These are phyloP conservation scores for Penicillium cinerascens DNA, from an alignment of 495 filamentous ascomycete genomes.

Conservation along the genomic window DNA sequence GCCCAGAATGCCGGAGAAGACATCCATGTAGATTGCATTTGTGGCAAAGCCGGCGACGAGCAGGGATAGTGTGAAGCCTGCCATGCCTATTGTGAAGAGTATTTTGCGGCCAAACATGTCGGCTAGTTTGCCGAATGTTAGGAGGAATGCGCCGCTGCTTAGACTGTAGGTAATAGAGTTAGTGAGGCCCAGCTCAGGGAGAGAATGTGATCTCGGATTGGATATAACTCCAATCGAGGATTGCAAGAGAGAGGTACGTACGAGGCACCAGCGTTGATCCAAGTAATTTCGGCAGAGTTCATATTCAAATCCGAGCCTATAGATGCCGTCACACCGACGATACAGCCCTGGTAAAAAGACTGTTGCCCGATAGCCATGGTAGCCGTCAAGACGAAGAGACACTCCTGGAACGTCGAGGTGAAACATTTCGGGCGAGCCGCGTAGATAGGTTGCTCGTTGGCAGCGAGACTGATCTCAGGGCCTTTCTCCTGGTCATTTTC, in stretches of 20 bases:
- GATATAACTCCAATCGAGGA: not conserved
- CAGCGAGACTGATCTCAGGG: slow-evolving; percentile 3
- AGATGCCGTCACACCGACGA: slow-evolving; percentile 59
- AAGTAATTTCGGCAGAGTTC: slow-evolving; percentile 66
- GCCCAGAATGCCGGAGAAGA: slow-evolving; percentile 62
- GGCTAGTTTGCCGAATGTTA: slow-evolving; percentile 69
- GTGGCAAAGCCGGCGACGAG: slow-evolving; percentile 60
- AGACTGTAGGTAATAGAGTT: slow-evolving; percentile 39
- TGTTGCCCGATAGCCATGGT: slow-evolving; percentile 66
- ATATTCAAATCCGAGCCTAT: slow-evolving; percentile 61
- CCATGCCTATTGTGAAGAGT: slow-evolving; percentile 65
- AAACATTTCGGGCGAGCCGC: slow-evolving; percentile 54
- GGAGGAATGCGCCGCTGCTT: slow-evolving; percentile 65
- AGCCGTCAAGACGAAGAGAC: slow-evolving; percentile 62
- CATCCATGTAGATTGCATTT: slow-evolving; percentile 59
- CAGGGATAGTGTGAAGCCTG: slow-evolving; percentile 56
- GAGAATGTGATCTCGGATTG: not conserved
- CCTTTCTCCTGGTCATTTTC: slow-evolving; percentile 13
- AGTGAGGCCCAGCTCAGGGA: slow-evolving; percentile 3
- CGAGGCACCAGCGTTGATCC: slow-evolving; percentile 64
- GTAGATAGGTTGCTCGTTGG: slow-evolving; percentile 3
- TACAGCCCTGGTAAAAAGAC: slow-evolving; percentile 56
- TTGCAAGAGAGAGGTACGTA: slow-evolving; percentile 27
- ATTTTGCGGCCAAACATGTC: slow-evolving; percentile 70
- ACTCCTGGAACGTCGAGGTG: slow-evolving; percentile 59